Evolutionary conservation across 2,329 filamentous ascomycete species (phyloP).

Genomic region (Penicillium expansum): DNA sequence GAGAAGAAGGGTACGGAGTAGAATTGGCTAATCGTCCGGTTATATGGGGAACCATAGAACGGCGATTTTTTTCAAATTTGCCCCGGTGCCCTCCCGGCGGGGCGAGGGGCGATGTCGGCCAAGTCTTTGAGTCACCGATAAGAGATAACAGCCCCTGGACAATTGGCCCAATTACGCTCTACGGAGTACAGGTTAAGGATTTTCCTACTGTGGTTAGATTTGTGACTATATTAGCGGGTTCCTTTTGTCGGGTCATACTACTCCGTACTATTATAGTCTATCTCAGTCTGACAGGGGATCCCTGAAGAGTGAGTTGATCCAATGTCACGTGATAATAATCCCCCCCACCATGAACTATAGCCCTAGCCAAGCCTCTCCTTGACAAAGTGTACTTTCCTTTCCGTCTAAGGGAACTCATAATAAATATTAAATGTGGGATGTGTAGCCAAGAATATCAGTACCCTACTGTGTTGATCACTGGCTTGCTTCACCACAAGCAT

Average conservation of each 20-base stretch:
- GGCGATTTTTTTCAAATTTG: constrained; percentile 19
- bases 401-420: not conserved
- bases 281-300: not conserved
- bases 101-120: constrained; percentile 24
- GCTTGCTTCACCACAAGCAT: not conserved
- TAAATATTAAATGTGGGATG: not conserved
- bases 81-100: constrained; percentile 9
- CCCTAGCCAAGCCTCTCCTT: not conserved
- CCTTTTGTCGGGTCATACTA: not conserved
- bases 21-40: constrained; percentile 24
- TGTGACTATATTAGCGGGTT: not conserved
- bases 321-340: not conserved
- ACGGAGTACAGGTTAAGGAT: not conserved
- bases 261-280: not conserved
- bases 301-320: not conserved
- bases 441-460: not conserved
- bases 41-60: constrained; percentile 15
- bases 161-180: not conserved
- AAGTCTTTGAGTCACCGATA: constrained; percentile 30
- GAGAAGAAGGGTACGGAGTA: constrained; percentile 4
- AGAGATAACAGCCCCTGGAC: constrained; percentile 49
- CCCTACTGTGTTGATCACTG: not conserved
- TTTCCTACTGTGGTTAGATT: not conserved
- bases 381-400: not conserved
- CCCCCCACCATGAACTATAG: not conserved